Evolutionary conservation across 495 filamentous ascomycete genomes (phyloP).

Genomic region (Penicillium lagena): DNA sequence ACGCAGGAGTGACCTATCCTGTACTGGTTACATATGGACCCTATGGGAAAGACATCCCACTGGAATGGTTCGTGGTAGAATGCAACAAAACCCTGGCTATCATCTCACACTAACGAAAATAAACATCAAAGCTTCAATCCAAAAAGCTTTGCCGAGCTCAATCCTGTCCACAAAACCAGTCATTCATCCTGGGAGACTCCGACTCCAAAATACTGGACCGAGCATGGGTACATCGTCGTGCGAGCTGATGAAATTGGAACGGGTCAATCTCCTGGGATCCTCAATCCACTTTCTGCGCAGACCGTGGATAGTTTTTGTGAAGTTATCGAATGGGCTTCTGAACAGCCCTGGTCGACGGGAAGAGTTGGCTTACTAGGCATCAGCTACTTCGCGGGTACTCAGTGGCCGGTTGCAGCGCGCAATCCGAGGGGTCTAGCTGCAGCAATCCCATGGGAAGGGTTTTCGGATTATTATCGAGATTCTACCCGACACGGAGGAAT

Average conservation of each 20-base stretch:
- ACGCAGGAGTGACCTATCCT: constrained; percentile 21
- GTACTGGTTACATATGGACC: constrained; percentile 53
- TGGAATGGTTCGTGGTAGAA: constrained; percentile 21
- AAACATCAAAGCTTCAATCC: constrained; percentile 28
- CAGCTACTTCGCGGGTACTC: constrained; percentile 41
- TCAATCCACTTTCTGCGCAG: constrained; percentile 39
- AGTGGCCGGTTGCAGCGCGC: constrained; percentile 30
- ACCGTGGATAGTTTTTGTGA: constrained; percentile 45
- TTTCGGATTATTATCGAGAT: constrained; percentile 53
- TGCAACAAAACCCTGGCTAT: neutral
- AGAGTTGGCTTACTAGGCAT: constrained; percentile 54
- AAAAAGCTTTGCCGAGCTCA: constrained; percentile 33
- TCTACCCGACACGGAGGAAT: constrained; percentile 55
- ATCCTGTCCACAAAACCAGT: constrained; percentile 30
- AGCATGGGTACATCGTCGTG: constrained; percentile 44
- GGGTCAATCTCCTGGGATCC: constrained; percentile 44
- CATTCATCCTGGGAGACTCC: constrained; percentile 54
- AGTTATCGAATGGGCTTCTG: constrained; percentile 47
- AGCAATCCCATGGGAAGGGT: constrained; percentile 55
- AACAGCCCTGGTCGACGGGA: constrained; percentile 48
- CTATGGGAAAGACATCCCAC: constrained; percentile 53
- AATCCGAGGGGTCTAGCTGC: constrained; percentile 43
- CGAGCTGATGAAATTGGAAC: constrained; percentile 45
- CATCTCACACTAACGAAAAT: neutral
- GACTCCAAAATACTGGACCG: constrained; percentile 46